Base-by-base conservation (phyloP, 805 yeast species). In the Zygotorulaspora chibaensis region DNA sequence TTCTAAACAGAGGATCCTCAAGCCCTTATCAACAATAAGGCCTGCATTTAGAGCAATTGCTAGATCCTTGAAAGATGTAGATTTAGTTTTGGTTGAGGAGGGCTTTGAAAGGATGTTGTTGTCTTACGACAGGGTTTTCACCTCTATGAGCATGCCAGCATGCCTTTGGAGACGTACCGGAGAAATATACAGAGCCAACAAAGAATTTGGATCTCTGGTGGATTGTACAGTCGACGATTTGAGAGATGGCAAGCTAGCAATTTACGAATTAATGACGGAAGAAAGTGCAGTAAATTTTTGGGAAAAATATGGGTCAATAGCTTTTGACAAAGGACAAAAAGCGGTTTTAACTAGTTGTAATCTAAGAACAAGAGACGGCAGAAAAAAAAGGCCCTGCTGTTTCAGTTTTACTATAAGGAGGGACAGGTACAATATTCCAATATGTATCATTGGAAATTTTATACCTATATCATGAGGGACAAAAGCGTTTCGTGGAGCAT, bases 111-210 rank as follows among this genome's bases (percentile, higher is more conserved):
- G 97, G 51, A 87, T 91, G 95, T 68, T 91, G 37, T 70, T 91
- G 42, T 96, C 91, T 56, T 89, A 91, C 59, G 98, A 91, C 63
- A 74, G 98, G 29, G 96, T 91, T 3, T 91, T 91, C 68, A 89
- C 97, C 0, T 84, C 96, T 3, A 89, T 91, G 96, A 96, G 97
- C 6, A 88, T 91, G 50, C 98, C 98, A 1, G 96, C 97, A 1
- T 91, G 98, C 67, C 72, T 91, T 25, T 91, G 98, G 97, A 72
- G 98, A 62, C 81, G 98, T 56, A 90, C 98, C 0, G 98, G 98
- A 2, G 98, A 91, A 55, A 91, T 91, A 3, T 91, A 87, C 57
- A 68, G 97, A 50, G 98, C 96, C 0, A 91, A 91, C 65, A 89
- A 90, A 62, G 98, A 91, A 63, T 91, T 91, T 76, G 98, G 97